Percentiles rank a stretch among this genome's conserved stretches.
Evolutionary conservation across 2,329 filamentous ascomycete genomes (phyloP).

Genomic region (Microascus cirrosus): DNA sequence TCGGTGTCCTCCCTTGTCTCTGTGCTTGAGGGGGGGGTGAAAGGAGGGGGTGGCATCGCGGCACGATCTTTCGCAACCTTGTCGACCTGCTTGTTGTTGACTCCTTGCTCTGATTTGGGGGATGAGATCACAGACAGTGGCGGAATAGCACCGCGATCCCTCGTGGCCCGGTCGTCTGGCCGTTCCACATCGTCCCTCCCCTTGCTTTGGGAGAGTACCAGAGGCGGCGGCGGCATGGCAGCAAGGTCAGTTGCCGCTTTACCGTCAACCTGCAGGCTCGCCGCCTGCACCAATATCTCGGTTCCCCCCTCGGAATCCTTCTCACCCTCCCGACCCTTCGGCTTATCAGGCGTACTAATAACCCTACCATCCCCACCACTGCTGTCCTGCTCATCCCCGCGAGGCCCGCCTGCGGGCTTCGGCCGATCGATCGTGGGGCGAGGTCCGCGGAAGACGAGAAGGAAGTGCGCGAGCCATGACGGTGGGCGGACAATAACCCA

Average conservation of each 20-base stretch:
- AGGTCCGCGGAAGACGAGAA: slow-evolving; percentile 13
- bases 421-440: slow-evolving; percentile 2
- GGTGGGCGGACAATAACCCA: slow-evolving; percentile 44
- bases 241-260: neutral
- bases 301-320: neutral
- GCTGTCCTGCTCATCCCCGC: neutral
- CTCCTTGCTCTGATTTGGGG: neutral
- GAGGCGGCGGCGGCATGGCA: neutral
- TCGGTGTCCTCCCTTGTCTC: slow-evolving; percentile 12
- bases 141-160: slow-evolving; percentile 1
- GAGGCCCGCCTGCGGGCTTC: neutral
- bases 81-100: neutral
- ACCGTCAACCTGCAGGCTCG: neutral
- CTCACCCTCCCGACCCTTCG: neutral
- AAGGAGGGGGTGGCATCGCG: slow-evolving; percentile 16
- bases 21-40: slow-evolving; percentile 13
- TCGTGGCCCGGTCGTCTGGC: neutral
- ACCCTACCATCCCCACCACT: neutral
- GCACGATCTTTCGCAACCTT: slow-evolving; percentile 1
- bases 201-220: neutral
- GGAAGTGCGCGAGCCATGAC: slow-evolving; percentile 32
- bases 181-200: neutral
- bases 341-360: neutral
- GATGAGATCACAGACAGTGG: neutral
- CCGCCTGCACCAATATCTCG: neutral